Conservation (phyloP, 1,284 basidiomycete species). For the Peniophora sp. region DNA sequence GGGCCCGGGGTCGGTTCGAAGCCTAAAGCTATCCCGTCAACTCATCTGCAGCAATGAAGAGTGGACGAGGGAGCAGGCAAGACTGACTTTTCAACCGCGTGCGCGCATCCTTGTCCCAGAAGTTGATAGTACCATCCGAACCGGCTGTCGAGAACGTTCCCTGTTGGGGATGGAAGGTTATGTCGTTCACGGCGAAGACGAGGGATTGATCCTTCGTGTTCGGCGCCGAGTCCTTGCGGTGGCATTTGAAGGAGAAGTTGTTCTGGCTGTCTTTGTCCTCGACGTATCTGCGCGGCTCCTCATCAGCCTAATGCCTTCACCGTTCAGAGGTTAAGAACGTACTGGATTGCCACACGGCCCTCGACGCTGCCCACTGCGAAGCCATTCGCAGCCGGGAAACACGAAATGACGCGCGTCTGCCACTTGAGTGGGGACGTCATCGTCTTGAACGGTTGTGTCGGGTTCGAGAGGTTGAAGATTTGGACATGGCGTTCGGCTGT, state of each 20-base stretch:
- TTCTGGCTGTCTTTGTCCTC: constrained; percentile 69
- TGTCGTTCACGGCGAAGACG: constrained; percentile 89
- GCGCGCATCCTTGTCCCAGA: constrained; percentile 88
- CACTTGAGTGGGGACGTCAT: constrained; percentile 84
- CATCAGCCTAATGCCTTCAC: background rate
- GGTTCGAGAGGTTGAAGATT: constrained; percentile 82
- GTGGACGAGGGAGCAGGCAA: background rate
- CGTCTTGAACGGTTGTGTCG: constrained; percentile 70
- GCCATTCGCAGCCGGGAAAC: constrained; percentile 76
- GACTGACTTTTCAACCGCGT: constrained; percentile 78
- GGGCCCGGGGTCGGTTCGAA: constrained; percentile 66
- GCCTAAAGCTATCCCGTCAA: constrained; percentile 32
- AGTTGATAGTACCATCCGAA: constrained; percentile 76
- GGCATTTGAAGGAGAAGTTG: constrained; percentile 97
- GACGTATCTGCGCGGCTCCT: constrained; percentile 47
- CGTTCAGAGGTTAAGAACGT: constrained; percentile 23
- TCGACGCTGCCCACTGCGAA: constrained; percentile 94
- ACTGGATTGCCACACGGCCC: constrained; percentile 95
- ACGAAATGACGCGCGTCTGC: constrained; percentile 88
- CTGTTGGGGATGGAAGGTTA: constrained; percentile 86
- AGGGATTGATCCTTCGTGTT: constrained; percentile 68
- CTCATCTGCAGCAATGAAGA: background rate
- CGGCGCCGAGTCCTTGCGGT: constrained; percentile 69
- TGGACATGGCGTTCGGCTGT: constrained; percentile 89
- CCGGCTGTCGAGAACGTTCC: constrained; percentile 95